Evolutionary conservation across 2,329 filamentous ascomycete genomes (phyloP).

Genomic region (Ophiocordyceps unilateralis): DNA sequence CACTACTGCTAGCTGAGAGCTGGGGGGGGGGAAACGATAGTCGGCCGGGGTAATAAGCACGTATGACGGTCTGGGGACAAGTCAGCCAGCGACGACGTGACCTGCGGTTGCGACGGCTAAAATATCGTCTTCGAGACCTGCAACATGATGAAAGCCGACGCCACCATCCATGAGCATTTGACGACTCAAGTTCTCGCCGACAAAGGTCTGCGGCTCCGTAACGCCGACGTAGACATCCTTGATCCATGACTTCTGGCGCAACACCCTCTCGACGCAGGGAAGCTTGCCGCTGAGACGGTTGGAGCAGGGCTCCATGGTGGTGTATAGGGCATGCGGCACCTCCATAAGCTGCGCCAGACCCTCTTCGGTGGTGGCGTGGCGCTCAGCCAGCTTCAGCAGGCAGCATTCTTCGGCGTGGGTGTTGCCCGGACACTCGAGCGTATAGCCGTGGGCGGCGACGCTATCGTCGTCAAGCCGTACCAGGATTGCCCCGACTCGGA

Average conservation of each 20-base stretch:
- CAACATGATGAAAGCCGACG: constrained; percentile 54
- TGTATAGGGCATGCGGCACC: constrained; percentile 46
- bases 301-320: constrained; percentile 80
- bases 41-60: background rate
- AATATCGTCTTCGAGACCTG: constrained; percentile 67
- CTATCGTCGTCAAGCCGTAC: constrained; percentile 30
- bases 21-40: background rate
- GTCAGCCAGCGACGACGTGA: constrained; percentile 26
- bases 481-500: constrained; percentile 84
- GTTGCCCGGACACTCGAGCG: constrained; percentile 77
- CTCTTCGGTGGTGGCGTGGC: constrained; percentile 33
- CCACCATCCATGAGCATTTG: constrained; percentile 53
- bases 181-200: constrained; percentile 63
- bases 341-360: constrained; percentile 25
- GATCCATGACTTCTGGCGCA: constrained; percentile 44
- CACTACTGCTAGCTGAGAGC: background rate
- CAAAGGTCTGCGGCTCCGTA: constrained; percentile 78
- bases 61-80: background rate
- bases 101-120: constrained; percentile 68
- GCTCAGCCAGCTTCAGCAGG: constrained; percentile 50
- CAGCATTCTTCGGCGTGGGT: constrained; percentile 95
- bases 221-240: constrained; percentile 74
- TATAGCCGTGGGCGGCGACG: constrained; percentile 71
- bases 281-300: constrained; percentile 56
- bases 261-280: constrained; percentile 64